Percentiles rank a stretch among this genome's conserved stretches.
These are phyloP conservation scores for Heteromeles arbutifolia DNA, from an alignment of 306 rosid species.

Conservation along the genomic window DNA sequence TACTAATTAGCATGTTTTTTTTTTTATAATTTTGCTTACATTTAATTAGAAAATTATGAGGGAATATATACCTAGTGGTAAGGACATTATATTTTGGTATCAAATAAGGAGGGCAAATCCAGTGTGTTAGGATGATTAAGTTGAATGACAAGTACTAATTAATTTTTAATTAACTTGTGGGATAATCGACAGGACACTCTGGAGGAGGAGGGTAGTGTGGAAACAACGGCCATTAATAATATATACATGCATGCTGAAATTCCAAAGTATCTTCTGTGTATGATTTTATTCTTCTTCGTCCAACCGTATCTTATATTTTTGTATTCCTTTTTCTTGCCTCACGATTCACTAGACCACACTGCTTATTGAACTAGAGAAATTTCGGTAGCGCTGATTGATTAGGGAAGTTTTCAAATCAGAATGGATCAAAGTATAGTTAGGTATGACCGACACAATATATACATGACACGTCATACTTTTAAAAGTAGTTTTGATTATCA, in stretches of 20 bases:
- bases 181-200: background rate
- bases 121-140: background rate
- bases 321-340: slow-evolving; percentile 4
- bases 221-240: background rate
- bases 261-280: background rate
- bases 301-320: background rate
- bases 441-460: too few species aligned
- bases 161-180: background rate
- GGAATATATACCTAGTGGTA: background rate
- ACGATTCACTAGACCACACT: background rate
- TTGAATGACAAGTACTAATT: background rate
- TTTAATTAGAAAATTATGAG: background rate
- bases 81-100: background rate
- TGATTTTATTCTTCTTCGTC: background rate
- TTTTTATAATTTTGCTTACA: background rate
- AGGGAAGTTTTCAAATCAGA: too few species aligned
- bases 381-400: too few species aligned
- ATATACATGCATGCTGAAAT: background rate
- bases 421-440: too few species aligned
- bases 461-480: too few species aligned
- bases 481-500: too few species aligned
- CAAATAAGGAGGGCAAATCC: background rate
- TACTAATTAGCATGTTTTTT: background rate
- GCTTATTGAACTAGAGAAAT: too few species aligned
- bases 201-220: background rate